These are phyloP conservation scores for Erodium moschatum DNA, from an alignment of 441 rosid genomes.

Conservation along the genomic window DNA sequence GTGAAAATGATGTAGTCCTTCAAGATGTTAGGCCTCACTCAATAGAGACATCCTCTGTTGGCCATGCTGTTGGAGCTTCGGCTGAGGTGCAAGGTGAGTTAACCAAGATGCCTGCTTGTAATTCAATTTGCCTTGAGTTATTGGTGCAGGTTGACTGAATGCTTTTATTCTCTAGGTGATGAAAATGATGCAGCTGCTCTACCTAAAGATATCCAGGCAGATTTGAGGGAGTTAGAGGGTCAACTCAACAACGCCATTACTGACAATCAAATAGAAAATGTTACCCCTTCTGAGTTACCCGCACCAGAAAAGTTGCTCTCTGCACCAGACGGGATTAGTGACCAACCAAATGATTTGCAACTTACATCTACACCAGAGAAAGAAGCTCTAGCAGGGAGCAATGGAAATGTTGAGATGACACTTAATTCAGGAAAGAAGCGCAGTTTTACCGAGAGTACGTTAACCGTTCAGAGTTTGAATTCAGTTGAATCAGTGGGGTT, in stretches of 20 bases:
- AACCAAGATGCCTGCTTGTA: conserved; percentile 24
- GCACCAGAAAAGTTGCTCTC: conserved; percentile 77
- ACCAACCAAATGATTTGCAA: conserved; percentile 38
- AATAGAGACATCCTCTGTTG: conserved; percentile 21
- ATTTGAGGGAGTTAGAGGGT: conserved; percentile 29
- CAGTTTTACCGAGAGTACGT: conserved; percentile 65
- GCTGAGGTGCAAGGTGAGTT: conserved; percentile 59
- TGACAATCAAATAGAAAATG: conserved; percentile 34
- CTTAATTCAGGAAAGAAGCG: conserved; percentile 61
- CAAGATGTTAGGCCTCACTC: conserved; percentile 20
- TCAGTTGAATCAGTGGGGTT: conserved; percentile 63
- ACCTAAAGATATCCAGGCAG: conserved; percentile 33
- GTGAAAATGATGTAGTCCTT: conserved; percentile 15
- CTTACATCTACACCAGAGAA: conserved; percentile 57
- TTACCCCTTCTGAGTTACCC: conserved; percentile 44
- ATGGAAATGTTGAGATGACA: conserved; percentile 34
- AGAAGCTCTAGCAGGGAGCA: conserved; percentile 35
- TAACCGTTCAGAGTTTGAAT: conserved; percentile 55
- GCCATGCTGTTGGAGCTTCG: conserved; percentile 18
- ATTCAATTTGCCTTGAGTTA: conserved; percentile 9
- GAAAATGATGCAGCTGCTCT: conserved; percentile 28
- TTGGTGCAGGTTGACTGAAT: conserved; percentile 9
- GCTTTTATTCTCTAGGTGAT: conserved; percentile 24
- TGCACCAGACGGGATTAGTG: conserved; percentile 37
- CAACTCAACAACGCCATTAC: conserved; percentile 28